Evolutionary conservation across 148 eudicot species (phyloP), one percentile per base, ranked within the genome.

Genomic region (Nyssa sinensis): DNA sequence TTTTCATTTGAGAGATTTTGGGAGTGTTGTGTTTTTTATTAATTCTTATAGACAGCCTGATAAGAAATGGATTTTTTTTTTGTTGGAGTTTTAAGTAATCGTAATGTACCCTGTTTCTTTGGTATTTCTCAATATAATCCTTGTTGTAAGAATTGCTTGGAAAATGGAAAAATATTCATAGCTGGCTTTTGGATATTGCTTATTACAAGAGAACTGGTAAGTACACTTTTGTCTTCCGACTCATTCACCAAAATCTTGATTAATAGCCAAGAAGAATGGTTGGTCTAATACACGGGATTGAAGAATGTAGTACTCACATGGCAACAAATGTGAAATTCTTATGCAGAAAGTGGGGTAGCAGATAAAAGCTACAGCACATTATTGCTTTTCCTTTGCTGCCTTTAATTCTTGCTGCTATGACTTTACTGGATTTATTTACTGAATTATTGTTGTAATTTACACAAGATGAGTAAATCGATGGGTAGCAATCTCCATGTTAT

Each of bases 401-500:
- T 7, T 16, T 29, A 24, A 33, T 47, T 47, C 27, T n/a, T 17
- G 41, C 73, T 35, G 51, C 51, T n/a, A 27, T 16, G 30, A 68
- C 31, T 41, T 60, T 57, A 39, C 23, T 37, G 32, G 57, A 27
- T 53, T 76, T 69, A 68, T 69, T 62, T 65, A 66, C 67, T 19
- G 34, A 62, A 47, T 37, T 39, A 21, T 63, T 33, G 17, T 33
- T 71, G 8, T 64, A 37, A 53, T 77, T 71, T 71, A 77, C 70
- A 71, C 55, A 74, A 62, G 35, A 79, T 62, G 65, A 44, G 61
- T 39, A 47, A 72, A 71, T 69, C 8, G 28, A 12, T 39, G 14
- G 24, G 17, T 64, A 29, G 32, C 7, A 23, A 11, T 35, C 17
- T 57, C 67, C 77, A 53, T 65, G 58, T 89, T 82, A 92, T 27